Evolutionary conservation across 768 basidiomycete genomes (phyloP), one percentile per base, ranked within the genome.

Genomic region (Infundibulicybe gibba): DNA sequence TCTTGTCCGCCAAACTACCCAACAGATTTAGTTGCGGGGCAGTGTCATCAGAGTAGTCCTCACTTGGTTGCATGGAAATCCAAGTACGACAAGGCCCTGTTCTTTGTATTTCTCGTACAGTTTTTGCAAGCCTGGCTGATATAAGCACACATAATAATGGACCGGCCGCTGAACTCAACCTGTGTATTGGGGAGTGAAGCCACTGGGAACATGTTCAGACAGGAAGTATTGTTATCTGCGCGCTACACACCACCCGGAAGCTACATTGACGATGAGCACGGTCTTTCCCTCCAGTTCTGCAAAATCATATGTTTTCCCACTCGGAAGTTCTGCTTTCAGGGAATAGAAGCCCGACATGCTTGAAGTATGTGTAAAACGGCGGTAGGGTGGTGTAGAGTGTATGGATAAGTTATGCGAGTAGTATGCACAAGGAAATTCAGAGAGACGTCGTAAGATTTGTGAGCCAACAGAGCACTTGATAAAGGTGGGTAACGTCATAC

Each of bases 1-100:
- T 94, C 92, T 67, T 94, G 92, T 0, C 79, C 77, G 45, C 82
- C 88, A 57, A 95, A 94, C 83, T 94, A 53, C 15, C 40, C 8
- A 3, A 13, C 37, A 2, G 32, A 40, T 20, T 32, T 30, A 9
- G 45, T 38, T 41, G 20, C 34, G 13, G 31, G 35, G 21, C 19
- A 6, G 20, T 20, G 9, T 12, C 17, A 39, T 14, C 16, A 19
- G 39, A 13, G 34, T 30, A 1, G 35, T 32, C 2, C 32, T 33
- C 47, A 85, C 86, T 64, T 90, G 92, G 61, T 94, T 91, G 67
- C 85, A 93, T 10, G 94, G 94, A 75, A 95, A 95, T 2, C 92
- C 93, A 43, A 97, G 75, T 47, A 97, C 80, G 42, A 83, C 75
- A 39, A 95, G 74, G 5, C 75, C 89, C 46, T 76, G 69, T 43